Evolutionary conservation across 202 grass and related monocot species (phyloP), one percentile per base, ranked within the genome.

Genomic region (Brachypodium distachyon): DNA sequence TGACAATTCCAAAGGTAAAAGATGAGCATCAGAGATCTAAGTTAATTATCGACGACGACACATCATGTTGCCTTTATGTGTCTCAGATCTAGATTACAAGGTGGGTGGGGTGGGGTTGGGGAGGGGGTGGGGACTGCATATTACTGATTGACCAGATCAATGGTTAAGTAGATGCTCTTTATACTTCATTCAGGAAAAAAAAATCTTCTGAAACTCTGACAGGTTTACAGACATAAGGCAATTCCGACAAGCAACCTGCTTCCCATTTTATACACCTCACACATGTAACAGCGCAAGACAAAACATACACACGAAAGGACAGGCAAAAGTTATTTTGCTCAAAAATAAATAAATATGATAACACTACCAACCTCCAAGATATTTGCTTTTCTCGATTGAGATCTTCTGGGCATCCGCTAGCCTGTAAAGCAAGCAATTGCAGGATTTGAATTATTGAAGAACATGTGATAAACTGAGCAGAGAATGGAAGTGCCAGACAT

Each of bases 321-420:
- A 59, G 73, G 49, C 29, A 37, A 62, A 77, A 52, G 23, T 9
- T 3, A n/a, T 4, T 37, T 68, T 50, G 12, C 2, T 33, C 3
- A 12, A 14, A 62, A 60, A 65, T 50, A 70, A 67, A 10, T 33
- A 70, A 69, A 69, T 69, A 48, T 49, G 17, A 48, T 27, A 49
- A 75, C 9, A 29, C 65, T 36, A 75, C 91, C 37, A 44, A 98
- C 96, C 96, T 98, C 96, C 91, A 60, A 98, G 91, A 52, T 98
- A 98, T 80, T 98, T 98, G 92, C 96, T 98, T 57, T 98, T 98
- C 89, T 98, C 96, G 68, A 98, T 98, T 53, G 96, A 92, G 83
- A 98, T 90, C 75, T 98, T 98, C 19, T 89, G 87, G n/a, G 96
- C 87, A 90, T 98, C 92, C 64, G 77, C 92, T 77, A 89, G 32